Conservation (phyloP, 2,329 filamentous ascomycete genomes). For the Pseudogymnoascus sp. region DNA sequence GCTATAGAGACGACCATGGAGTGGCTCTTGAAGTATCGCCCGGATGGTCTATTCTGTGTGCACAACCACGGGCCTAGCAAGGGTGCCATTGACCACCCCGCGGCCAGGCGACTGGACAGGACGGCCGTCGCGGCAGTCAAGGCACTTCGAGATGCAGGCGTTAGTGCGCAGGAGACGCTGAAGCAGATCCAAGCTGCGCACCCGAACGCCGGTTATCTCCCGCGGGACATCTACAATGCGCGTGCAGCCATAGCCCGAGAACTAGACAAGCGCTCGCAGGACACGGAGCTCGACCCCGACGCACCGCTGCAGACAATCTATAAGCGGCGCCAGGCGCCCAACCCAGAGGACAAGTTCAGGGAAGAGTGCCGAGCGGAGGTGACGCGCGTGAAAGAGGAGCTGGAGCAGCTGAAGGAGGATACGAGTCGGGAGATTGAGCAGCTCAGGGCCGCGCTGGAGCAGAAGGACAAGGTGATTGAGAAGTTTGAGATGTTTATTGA, state of each 20-base stretch:
- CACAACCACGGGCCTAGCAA: slow-evolving; percentile 62
- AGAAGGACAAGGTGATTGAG: slow-evolving; percentile 54
- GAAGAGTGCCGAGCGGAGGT: slow-evolving; percentile 54
- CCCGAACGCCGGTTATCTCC: slow-evolving; percentile 54
- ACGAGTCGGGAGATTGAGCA: slow-evolving; percentile 50
- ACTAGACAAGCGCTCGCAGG: slow-evolving; percentile 51
- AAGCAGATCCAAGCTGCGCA: slow-evolving; percentile 58
- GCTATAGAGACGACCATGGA: slow-evolving; percentile 60
- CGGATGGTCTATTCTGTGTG: slow-evolving; percentile 47
- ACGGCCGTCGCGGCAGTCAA: slow-evolving; percentile 62
- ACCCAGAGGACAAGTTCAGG: slow-evolving; percentile 54
- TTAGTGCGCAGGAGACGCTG: slow-evolving; percentile 58
- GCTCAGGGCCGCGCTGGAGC: slow-evolving; percentile 50
- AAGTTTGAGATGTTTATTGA: slow-evolving; percentile 65
- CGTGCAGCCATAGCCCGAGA: slow-evolving; percentile 60
- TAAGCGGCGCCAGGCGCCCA: slow-evolving; percentile 39
- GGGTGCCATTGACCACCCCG: slow-evolving; percentile 57
- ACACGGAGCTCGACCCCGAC: slow-evolving; percentile 43
- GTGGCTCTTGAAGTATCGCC: slow-evolving; percentile 58
- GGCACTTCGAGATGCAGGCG: slow-evolving; percentile 54
- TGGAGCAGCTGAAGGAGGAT: slow-evolving; percentile 47
- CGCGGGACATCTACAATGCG: slow-evolving; percentile 60
- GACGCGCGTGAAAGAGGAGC: slow-evolving; percentile 48
- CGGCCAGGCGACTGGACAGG: slow-evolving; percentile 56
- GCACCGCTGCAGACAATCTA: slow-evolving; percentile 53